These are phyloP conservation scores for Brassica napus DNA, from an alignment of 345 rosid species.

Conservation along the genomic window DNA sequence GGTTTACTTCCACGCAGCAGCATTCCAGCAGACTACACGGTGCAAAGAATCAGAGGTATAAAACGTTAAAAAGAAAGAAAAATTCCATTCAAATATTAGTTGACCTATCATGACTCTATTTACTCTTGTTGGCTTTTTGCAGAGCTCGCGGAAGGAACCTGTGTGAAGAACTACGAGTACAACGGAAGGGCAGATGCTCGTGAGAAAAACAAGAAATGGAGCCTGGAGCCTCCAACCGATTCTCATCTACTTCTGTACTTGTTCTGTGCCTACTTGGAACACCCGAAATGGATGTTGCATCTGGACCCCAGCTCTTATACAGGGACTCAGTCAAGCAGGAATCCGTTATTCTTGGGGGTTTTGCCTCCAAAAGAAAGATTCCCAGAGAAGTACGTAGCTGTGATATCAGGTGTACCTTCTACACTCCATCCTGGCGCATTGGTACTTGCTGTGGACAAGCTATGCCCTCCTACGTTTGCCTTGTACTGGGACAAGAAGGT, in stretches of 20 bases:
- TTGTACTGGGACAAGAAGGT: conserved; percentile 91
- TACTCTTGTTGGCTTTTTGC: conserved; percentile 30
- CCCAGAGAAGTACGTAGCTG: conserved; percentile 85
- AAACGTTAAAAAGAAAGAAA: background rate
- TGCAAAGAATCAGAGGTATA: conserved; percentile 75
- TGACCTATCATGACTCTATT: conserved; percentile 1
- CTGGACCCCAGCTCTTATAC: conserved; percentile 81
- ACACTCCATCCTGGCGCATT: conserved; percentile 88
- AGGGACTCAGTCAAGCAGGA: conserved; percentile 85
- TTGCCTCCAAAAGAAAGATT: conserved; percentile 89
- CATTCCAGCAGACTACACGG: conserved; percentile 70
- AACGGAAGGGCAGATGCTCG: conserved; percentile 63
- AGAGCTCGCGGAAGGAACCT: conserved; percentile 96
- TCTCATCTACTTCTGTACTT: conserved; percentile 85
- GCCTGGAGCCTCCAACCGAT: conserved; percentile 82
- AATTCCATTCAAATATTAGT: background rate
- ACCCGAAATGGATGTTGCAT: conserved; percentile 97
- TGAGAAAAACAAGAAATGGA: conserved; percentile 78
- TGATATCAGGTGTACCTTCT: conserved; percentile 66
- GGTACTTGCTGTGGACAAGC: conserved; percentile 70
- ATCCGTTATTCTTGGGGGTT: conserved; percentile 79
- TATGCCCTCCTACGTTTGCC: conserved; percentile 69
- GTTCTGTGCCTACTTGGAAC: conserved; percentile 92
- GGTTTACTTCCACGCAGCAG: conserved; percentile 81
- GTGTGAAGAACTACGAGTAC: conserved; percentile 87